Evolutionary conservation across 2,329 filamentous ascomycete genomes (phyloP).

Genomic region (Stagonosporopsis chrysanthemi): DNA sequence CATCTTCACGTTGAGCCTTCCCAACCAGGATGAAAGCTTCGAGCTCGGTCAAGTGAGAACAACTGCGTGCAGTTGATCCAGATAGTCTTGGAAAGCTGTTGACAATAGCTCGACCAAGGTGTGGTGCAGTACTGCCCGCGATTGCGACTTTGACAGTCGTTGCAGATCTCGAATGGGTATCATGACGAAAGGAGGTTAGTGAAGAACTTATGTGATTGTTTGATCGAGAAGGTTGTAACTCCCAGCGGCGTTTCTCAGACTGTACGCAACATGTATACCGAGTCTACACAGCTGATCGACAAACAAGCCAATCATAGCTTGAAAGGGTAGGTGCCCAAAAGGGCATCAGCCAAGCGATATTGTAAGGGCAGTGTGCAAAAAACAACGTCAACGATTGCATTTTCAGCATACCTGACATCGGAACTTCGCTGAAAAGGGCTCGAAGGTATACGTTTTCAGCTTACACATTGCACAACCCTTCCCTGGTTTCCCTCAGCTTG

Average conservation of each 20-base stretch:
- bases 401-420: background rate
- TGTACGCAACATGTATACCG: background rate
- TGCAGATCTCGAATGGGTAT: background rate
- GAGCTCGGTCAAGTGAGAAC: constrained; percentile 39
- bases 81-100: constrained; percentile 29
- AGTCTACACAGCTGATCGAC: background rate
- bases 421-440: background rate
- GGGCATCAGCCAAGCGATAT: background rate
- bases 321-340: background rate
- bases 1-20: background rate
- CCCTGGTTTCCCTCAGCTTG: constrained; percentile 1
- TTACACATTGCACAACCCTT: background rate
- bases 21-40: constrained; percentile 17
- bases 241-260: background rate
- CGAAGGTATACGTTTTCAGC: background rate
- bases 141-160: constrained; percentile 35
- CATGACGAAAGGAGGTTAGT: background rate
- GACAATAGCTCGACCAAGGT: constrained; percentile 36
- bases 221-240: background rate
- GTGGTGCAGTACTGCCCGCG: constrained; percentile 38
- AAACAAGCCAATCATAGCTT: background rate
- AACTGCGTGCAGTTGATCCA: constrained; percentile 31
- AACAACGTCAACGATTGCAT: background rate
- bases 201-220: background rate
- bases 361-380: background rate